A percentile compares a stretch with the other conserved stretches of the same genome.
phyloP scores from a whole-genome alignment of 2,329 filamentous ascomycete species.

The Coniella lustricola region DNA sequence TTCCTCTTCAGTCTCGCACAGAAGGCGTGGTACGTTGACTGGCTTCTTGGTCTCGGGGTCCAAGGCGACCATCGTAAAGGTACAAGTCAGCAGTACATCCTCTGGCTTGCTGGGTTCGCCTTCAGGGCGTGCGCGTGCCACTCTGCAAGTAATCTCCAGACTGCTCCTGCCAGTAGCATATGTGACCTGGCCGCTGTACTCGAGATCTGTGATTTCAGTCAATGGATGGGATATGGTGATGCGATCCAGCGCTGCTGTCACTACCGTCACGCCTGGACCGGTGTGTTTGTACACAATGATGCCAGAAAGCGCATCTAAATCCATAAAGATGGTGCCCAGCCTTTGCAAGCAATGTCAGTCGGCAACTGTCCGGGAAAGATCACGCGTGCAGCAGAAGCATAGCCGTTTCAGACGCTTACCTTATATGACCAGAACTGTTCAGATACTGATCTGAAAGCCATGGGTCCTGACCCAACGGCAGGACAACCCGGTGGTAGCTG shows the following conservation, averaged over 20 bases:
- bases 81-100: slow-evolving; percentile 39
- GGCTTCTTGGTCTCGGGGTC: slow-evolving; percentile 61
- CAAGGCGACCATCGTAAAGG: slow-evolving; percentile 71
- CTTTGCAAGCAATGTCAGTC: slow-evolving; percentile 26
- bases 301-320: slow-evolving; percentile 67
- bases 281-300: slow-evolving; percentile 66
- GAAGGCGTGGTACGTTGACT: slow-evolving; percentile 49
- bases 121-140: slow-evolving; percentile 57
- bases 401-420: slow-evolving; percentile 44
- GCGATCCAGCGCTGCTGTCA: slow-evolving; percentile 43
- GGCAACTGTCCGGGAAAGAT: neutral
- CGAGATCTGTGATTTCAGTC: slow-evolving; percentile 70
- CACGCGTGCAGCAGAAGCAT: too few species aligned
- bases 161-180: slow-evolving; percentile 68
- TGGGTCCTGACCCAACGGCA: slow-evolving; percentile 65
- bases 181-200: slow-evolving; percentile 55
- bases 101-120: slow-evolving; percentile 44
- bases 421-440: slow-evolving; percentile 67
- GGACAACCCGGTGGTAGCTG: slow-evolving; percentile 58
- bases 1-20: slow-evolving; percentile 57
- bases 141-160: slow-evolving; percentile 67
- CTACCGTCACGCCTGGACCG: slow-evolving; percentile 46
- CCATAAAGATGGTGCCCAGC: slow-evolving; percentile 70
- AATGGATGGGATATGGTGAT: slow-evolving; percentile 60
- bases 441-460: slow-evolving; percentile 74